Evolutionary conservation across 441 rosid genomes (phyloP).

Genomic region (Corymbia citriodora): DNA sequence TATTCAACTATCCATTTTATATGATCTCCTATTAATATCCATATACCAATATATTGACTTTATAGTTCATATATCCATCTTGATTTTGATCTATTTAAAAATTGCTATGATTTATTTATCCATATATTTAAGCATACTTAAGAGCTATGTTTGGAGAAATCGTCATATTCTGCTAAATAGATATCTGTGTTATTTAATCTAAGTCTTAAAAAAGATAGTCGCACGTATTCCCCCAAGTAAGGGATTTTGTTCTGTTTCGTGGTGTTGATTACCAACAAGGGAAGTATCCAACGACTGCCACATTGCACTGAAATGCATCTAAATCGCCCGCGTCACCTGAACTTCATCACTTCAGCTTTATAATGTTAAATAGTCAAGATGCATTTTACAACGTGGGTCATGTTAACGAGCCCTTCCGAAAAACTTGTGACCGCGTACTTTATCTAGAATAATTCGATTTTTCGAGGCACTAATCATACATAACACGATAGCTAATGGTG

Average conservation of each 20-base stretch:
- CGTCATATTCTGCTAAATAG: no score
- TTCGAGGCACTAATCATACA: accelerated
- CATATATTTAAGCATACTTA: no score
- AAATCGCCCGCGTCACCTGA: neutral
- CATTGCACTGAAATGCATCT: neutral
- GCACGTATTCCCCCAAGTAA: neutral
- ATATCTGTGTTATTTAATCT: no score
- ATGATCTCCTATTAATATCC: no score
- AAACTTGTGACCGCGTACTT: neutral
- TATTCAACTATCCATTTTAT: no score
- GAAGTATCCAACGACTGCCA: neutral
- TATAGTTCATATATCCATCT: no score
- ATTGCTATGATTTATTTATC: no score
- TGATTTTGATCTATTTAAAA: no score
- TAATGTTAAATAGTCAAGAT: neutral
- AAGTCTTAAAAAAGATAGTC: neutral
- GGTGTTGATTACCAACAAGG: neutral
- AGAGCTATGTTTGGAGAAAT: no score
- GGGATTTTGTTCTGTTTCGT: neutral
- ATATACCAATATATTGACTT: no score
- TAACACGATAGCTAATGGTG: neutral
- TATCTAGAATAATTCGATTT: neutral
- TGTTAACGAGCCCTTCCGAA: neutral
- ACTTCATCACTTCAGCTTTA: neutral
- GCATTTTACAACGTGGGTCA: neutral